Conservation (phyloP, 78 protist species). For the Emiliania huxleyi region DNA sequence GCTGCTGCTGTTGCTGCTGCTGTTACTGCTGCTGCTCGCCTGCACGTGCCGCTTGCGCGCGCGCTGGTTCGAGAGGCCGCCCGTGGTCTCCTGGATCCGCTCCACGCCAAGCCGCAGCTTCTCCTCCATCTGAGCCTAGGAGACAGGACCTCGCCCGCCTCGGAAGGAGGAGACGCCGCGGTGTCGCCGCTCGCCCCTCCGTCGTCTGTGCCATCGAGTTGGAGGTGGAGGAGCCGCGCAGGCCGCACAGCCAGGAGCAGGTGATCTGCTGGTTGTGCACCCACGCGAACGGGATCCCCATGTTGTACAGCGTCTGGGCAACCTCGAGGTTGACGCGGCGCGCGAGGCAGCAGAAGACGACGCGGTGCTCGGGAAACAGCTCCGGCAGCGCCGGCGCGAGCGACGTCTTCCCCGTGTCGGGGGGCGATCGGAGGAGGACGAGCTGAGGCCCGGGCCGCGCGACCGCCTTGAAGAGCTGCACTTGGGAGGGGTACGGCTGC, state of each 20-base stretch:
- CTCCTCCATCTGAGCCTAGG: too few species aligned
- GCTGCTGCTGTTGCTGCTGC: too few species aligned
- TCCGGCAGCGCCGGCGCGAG: background rate
- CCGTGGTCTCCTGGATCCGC: background rate
- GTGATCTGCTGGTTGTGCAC: background rate
- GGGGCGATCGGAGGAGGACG: background rate
- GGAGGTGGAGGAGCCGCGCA: background rate
- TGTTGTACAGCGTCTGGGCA: background rate
- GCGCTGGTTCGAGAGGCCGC: background rate
- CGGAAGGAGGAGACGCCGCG: too few species aligned
- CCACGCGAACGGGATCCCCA: constrained; percentile 19
- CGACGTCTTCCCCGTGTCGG: constrained; percentile 12
- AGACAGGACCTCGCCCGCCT: too few species aligned
- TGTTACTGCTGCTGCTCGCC: too few species aligned
- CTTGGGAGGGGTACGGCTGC: background rate
- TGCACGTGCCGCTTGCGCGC: background rate
- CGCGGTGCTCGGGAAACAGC: background rate
- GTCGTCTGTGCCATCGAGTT: background rate
- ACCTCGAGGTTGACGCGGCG: constrained; percentile 21
- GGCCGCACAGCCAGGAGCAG: constrained; percentile 2
- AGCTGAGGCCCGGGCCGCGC: background rate
- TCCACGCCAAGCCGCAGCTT: background rate
- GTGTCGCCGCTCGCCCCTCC: too few species aligned
- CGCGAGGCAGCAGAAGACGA: constrained; percentile 15
- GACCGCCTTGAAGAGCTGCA: background rate